These are phyloP conservation scores for Butyriboletus loyo DNA, from an alignment of 768 basidiomycete species.

Conservation along the genomic window DNA sequence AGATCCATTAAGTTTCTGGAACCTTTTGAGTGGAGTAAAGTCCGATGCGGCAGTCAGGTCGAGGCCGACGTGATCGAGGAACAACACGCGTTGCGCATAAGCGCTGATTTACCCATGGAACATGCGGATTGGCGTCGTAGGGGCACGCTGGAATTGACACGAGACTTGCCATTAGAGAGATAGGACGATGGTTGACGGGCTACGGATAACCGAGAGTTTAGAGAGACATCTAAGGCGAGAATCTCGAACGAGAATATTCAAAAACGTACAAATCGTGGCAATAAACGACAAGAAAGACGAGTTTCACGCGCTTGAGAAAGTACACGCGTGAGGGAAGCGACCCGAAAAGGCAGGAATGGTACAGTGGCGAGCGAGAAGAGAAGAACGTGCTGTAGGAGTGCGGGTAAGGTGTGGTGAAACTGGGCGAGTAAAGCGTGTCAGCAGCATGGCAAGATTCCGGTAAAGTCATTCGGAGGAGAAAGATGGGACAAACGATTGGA, in stretches of 20 bases:
- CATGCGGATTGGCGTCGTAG: constrained; percentile 33
- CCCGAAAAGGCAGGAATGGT: constrained; percentile 56
- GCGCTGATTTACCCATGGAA: constrained; percentile 45
- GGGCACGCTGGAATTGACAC: constrained; percentile 29
- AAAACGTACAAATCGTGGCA: constrained; percentile 32
- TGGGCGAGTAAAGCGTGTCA: constrained; percentile 50
- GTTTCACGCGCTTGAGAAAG: constrained; percentile 25
- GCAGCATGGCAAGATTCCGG: constrained; percentile 50
- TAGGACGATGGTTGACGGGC: constrained; percentile 13
- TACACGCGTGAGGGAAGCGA: constrained; percentile 39
- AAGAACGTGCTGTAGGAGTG: constrained; percentile 64
- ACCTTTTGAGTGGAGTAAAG: constrained; percentile 70
- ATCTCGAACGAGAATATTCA: constrained; percentile 24
- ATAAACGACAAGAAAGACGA: constrained; percentile 26
- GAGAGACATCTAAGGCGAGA: constrained; percentile 24
- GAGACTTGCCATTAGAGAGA: constrained; percentile 25
- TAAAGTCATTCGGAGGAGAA: constrained; percentile 54
- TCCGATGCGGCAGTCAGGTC: constrained; percentile 52
- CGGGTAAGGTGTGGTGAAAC: constrained; percentile 53
- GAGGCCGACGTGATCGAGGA: constrained; percentile 64
- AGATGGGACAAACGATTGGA: constrained; percentile 36
- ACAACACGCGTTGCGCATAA: constrained; percentile 60
- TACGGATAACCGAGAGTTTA: constrained; percentile 27
- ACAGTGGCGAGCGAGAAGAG: constrained; percentile 46
- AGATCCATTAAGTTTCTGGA: constrained; percentile 54